A percentile compares a stretch with the other conserved stretches of the same genome.
Evolutionary conservation across 768 basidiomycete genomes (phyloP).

Genomic region (Lactifluus piperatus): DNA sequence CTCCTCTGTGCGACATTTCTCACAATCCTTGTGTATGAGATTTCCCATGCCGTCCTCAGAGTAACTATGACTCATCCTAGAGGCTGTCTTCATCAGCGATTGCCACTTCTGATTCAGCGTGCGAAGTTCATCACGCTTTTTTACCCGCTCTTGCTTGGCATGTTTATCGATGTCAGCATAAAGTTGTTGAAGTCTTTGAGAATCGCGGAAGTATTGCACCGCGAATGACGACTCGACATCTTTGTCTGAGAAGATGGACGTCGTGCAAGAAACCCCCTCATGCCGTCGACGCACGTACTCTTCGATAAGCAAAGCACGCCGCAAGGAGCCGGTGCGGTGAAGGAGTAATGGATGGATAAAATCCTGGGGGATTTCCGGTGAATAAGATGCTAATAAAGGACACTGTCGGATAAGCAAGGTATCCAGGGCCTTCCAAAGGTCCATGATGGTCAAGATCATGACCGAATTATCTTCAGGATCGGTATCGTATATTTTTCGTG

Average conservation of each 20-base stretch:
- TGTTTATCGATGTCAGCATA: neutral
- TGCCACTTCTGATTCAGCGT: neutral
- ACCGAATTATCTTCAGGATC: neutral
- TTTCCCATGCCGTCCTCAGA: neutral
- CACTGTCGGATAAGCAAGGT: conserved; percentile 27
- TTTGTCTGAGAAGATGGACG: conserved; percentile 5
- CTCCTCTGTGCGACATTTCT: neutral
- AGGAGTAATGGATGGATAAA: conserved; percentile 38
- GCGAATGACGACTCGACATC: neutral
- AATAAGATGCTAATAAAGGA: conserved; percentile 36
- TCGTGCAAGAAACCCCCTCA: neutral
- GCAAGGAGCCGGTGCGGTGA: conserved; percentile 18
- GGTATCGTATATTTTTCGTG: neutral
- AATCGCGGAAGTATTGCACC: neutral
- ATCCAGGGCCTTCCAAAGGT: conserved; percentile 43
- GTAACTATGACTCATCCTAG: neutral
- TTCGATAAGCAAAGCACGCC: neutral
- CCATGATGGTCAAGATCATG: neutral
- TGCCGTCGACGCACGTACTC: neutral
- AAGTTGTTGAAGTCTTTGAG: neutral
- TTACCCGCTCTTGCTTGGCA: neutral
- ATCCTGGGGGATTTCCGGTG: conserved; percentile 34
- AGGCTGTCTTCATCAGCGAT: neutral
- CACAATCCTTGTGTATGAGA: no score
- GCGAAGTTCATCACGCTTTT: neutral